Conservation (phyloP, 441 rosid genomes). For the Kokia cookei region DNA sequence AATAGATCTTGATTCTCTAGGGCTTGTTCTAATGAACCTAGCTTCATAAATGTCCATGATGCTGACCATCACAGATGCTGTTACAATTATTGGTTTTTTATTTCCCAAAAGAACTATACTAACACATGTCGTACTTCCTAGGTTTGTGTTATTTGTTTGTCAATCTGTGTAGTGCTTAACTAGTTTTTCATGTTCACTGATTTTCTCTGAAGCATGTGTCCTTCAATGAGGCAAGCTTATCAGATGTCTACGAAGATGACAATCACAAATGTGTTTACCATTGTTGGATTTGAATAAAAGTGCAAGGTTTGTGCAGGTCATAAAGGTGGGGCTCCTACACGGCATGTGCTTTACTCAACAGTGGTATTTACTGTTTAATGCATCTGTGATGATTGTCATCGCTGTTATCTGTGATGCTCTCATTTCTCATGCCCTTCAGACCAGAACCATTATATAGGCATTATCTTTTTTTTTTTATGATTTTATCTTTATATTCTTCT, state of each 20-base stretch:
- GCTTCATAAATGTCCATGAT: background rate
- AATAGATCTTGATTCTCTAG: background rate
- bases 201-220: constrained; percentile 22
- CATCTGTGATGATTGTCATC: constrained; percentile 25
- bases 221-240: constrained; percentile 20
- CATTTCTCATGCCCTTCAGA: constrained; percentile 5
- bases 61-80: background rate
- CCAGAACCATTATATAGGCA: background rate
- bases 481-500: constrained; percentile 1
- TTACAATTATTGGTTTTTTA: background rate
- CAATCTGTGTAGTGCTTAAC: constrained; percentile 19
- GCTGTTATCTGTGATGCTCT: constrained; percentile 11
- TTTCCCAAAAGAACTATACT: background rate
- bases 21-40: background rate
- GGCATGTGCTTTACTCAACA: constrained; percentile 15
- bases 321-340: constrained; percentile 21
- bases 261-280: constrained; percentile 17
- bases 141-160: constrained; percentile 1
- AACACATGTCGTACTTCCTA: background rate
- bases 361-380: constrained; percentile 21
- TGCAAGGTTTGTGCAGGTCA: constrained; percentile 16
- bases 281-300: constrained; percentile 27
- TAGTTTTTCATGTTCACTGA: constrained; percentile 22
- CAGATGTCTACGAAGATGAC: constrained; percentile 19
- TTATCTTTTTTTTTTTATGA: constrained; percentile 2